phyloP scores from a whole-genome alignment of 345 rosid genomes.

The Ceriops tagal region DNA sequence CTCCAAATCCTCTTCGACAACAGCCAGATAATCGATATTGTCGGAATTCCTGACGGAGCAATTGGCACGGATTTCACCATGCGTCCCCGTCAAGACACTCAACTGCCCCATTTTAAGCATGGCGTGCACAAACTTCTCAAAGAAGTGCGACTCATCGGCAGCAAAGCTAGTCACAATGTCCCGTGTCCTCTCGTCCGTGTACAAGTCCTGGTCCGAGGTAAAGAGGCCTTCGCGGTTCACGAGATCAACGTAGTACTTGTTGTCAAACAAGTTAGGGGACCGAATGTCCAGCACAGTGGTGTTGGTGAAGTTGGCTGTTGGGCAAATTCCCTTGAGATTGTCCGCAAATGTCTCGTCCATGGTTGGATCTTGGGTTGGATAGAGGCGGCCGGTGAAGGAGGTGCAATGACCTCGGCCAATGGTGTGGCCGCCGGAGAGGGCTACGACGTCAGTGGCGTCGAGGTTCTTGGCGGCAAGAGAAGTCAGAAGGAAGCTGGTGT shows the following conservation, averaged over 20 bases:
- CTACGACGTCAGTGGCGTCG: conserved; percentile 64
- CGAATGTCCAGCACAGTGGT: conserved; percentile 55
- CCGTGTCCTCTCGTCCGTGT: conserved; percentile 53
- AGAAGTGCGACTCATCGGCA: conserved; percentile 48
- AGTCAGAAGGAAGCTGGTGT: conserved; percentile 39
- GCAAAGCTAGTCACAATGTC: conserved; percentile 64
- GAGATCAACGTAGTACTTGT: conserved; percentile 72
- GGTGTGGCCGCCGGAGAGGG: conserved; percentile 93
- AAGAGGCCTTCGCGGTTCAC: conserved; percentile 80
- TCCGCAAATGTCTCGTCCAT: conserved; percentile 67
- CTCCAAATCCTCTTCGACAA: conserved; percentile 49
- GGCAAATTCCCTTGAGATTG: conserved; percentile 53
- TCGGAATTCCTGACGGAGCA: conserved; percentile 60
- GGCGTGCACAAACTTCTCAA: conserved; percentile 46
- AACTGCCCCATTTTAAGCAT: conserved; percentile 83
- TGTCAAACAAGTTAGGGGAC: conserved; percentile 67
- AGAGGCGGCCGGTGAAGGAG: conserved; percentile 54
- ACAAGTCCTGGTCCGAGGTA: conserved; percentile 86
- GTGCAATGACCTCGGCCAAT: conserved; percentile 65
- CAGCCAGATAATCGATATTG: conserved; percentile 29
- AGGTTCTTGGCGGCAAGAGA: conserved; percentile 45
- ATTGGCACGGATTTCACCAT: conserved; percentile 70
- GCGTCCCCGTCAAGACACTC: conserved; percentile 49
- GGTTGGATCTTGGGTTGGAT: conserved; percentile 72
- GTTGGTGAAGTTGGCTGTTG: conserved; percentile 37